Base-by-base conservation (phyloP, 1,139 yeast species). In the Candida tetrigidarum region DNA sequence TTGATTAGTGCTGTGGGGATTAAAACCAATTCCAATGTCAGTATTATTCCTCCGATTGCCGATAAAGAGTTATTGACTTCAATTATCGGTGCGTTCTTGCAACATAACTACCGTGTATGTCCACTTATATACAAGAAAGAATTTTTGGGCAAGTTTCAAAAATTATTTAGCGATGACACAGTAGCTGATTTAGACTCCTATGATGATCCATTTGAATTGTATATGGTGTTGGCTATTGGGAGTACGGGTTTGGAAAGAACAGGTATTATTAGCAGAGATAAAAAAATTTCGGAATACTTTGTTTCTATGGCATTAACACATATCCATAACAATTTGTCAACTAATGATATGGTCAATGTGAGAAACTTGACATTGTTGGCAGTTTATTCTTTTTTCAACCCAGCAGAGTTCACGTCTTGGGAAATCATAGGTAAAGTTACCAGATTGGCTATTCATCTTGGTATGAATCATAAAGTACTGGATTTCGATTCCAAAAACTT, bases 221-320 rank as follows among this genome's bases (percentile, higher is more conserved):
- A 67, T 51, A 71, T 77, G 76, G 69, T 75, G 3, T 65, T 76
- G 62, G 76, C 78, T 11, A 70, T 76, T 30, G 82, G 81, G 2
- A 72, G 77, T 46, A 70, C 77, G 4, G 68, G 78, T 3, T 56
- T 76, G 32, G 71, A 74, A 43, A 59, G 78, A 26, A 48, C 44
- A 3, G 16, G 74, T 67, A 12, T 58, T 60, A 50, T 52, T 67
- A 36, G 29, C 54, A 62, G 20, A 57, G 66, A 40, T 62, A 68
- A 34, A 63, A 63, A 50, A 61, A 62, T 30, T 52, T 50, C 51
- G 16, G 59, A 51, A 44, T 51, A 49, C 48, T 59, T 56, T 41
- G 52, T 57, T 9, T 47, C 55, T 5, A 50, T 47, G 47, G 59
- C 59, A 3, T 42, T 52, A 27, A 39, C 41, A 19, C 59, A 65